A percentile compares a stretch with the other conserved stretches of the same genome.
phyloP scores from a whole-genome alignment of 2,329 filamentous ascomycete species.

The Cladosporium sp. region DNA sequence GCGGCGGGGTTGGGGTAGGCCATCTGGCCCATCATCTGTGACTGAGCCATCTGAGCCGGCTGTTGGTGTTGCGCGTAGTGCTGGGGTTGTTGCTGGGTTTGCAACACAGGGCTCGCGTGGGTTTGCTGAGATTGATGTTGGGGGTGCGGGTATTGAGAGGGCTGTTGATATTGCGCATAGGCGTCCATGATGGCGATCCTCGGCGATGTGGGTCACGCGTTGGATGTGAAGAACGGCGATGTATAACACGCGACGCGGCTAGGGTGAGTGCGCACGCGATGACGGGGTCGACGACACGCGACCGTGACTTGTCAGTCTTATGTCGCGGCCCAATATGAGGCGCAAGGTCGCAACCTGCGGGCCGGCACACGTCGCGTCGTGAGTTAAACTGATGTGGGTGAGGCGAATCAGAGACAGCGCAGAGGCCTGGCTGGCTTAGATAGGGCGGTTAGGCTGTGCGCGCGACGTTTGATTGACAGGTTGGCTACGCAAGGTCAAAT shows the following conservation, averaged over 20 bases:
- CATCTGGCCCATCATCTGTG: constrained; percentile 60
- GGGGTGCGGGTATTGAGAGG: constrained; percentile 32
- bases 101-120: constrained; percentile 66
- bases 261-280: constrained; percentile 10
- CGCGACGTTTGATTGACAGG: constrained; percentile 11
- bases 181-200: constrained; percentile 36
- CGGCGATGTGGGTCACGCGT: constrained; percentile 8
- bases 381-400: background rate
- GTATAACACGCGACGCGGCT: constrained; percentile 2
- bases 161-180: constrained; percentile 44
- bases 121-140: constrained; percentile 37
- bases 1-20: constrained; percentile 70
- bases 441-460: constrained; percentile 6
- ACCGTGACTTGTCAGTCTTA: constrained; percentile 9
- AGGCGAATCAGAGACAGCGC: constrained; percentile 3
- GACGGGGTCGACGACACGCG: constrained; percentile 6
- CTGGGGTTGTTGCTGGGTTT: constrained; percentile 57
- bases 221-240: constrained; percentile 8
- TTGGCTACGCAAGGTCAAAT: constrained; percentile 11
- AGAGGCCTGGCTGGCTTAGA: constrained; percentile 2
- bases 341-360: constrained; percentile 9
- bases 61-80: constrained; percentile 53
- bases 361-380: constrained; percentile 7
- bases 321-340: constrained; percentile 11
- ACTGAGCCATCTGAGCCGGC: constrained; percentile 52